Evolutionary conservation across 768 basidiomycete genomes (phyloP), one percentile per base, ranked within the genome.

Genomic region (Psilocybe subaeruginosa): DNA sequence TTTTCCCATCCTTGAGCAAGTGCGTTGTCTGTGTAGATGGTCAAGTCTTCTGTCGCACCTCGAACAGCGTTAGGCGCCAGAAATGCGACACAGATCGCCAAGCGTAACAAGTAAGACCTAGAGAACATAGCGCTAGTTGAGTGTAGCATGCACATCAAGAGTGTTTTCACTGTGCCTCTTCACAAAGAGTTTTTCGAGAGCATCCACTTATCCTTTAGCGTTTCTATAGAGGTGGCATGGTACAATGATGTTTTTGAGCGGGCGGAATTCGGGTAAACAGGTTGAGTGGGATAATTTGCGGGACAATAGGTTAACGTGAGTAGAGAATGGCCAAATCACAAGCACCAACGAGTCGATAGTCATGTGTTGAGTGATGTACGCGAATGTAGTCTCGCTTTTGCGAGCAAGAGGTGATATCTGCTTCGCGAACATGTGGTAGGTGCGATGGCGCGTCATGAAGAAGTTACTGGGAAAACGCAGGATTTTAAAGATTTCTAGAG

Each of bases 1-100:
- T 84, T 74, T 59, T 84, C 76, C 82, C 82, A 83, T 16, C 78
- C 80, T 27, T 73, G 62, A 17, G 77, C 73, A 43, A 84, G 77
- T 23, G 71, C 69, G 48, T 65, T 66, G 67, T 82, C 80, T 9
- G 73, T 73, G 64, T 82, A 83, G 55, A 82, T 72, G 46, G 67
- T 58, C 45, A 80, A 66, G 70, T 83, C 80, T 27, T 75, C 75
- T 16, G 70, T 56, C 16, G 66, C 66, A 30, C 61, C 64, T 31
- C 52, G 65, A 14, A 64, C 62, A 31, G 65, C 68, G 33, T 59
- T 61, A 31, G 70, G 53, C 19, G 69, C 57, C 33, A 64, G 64
- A 49, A 72, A 61, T n/a, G 64, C 60, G 37, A 69, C 61, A 54
- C 67, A 61, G 14, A 65, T 59, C 27, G 70, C 68, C 50, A 69